Evolutionary conservation across 2,329 filamentous ascomycete genomes (phyloP), one percentile per base, ranked within the genome.

Genomic region (Sarocladiaceae sp.): DNA sequence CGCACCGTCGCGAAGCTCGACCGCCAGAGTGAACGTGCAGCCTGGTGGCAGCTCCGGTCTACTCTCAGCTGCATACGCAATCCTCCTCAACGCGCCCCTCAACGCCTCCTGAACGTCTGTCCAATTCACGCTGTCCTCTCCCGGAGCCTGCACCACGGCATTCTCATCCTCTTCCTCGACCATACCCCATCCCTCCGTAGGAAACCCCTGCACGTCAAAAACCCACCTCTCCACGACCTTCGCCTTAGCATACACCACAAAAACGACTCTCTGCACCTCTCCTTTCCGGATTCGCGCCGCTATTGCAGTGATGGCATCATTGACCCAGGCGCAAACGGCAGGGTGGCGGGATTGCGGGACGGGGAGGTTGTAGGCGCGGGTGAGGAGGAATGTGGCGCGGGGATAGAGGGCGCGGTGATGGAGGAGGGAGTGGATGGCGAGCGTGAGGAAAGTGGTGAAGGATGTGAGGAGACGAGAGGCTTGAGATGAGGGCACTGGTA

Each of bases 311-410:
- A 93, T 78, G 52, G 89, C 88, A 60, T 93, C 85, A 58, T 74
- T 78, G 63, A 95, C 81, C 85, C 90, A 96, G 55, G 80, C 70
- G 72, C 88, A 94, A 51, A 95, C 85, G 54, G 79, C 78, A 0
- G 90, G 88, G 63, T 95, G 89, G 47, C 89, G 84, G 48, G 81
- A 91, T 61, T 95, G 89, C 55, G 85, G 83, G 35, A 94, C 84
- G 23, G 88, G 77, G 47, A 88, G 82, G 66, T 91, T 89, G 72
- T 90, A 90, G 55, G 87, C 88, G 51, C 84, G 79, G 31, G 83
- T 78, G 33, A 83, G 80, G 47, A 91, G 76, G 66, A 95, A 96
- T 27, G 88, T 87, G 21, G 78, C 66, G 40, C 68, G 64, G 0
- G 90, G 88, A 63, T 96, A 96, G 57, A 95, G 79, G 48, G 66